phyloP scores from a whole-genome alignment of 495 filamentous ascomycete genomes.

The Chlorociboria aeruginascens region DNA sequence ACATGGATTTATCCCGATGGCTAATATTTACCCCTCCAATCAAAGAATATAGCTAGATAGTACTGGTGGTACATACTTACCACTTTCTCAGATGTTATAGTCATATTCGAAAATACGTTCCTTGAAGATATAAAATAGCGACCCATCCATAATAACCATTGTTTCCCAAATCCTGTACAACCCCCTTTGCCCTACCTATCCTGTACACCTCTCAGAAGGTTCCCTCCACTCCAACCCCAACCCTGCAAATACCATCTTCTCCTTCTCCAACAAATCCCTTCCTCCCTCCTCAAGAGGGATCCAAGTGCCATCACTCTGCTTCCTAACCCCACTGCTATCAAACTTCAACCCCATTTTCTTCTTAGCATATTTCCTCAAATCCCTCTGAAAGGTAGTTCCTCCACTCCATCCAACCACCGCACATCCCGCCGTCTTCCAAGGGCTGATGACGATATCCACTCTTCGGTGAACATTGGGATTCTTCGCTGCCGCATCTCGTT shows the following conservation, averaged over 20 bases:
- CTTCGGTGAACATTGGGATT: slow-evolving; percentile 71
- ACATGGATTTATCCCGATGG: too few relatives aligned
- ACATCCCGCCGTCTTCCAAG: slow-evolving; percentile 80
- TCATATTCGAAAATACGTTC: too few relatives aligned
- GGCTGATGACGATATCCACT: slow-evolving; percentile 88
- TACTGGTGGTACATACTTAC: too few relatives aligned
- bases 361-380: slow-evolving; percentile 72
- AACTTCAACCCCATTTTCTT: slow-evolving; percentile 67
- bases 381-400: slow-evolving; percentile 80
- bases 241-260: slow-evolving; percentile 69
- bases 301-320: slow-evolving; percentile 47
- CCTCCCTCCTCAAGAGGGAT: slow-evolving; percentile 46
- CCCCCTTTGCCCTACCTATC: slow-evolving; percentile 11
- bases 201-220: slow-evolving; percentile 67
- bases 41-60: too few relatives aligned
- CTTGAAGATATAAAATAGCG: too few relatives aligned
- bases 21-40: too few relatives aligned
- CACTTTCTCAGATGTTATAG: too few relatives aligned
- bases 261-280: slow-evolving; percentile 30
- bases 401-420: slow-evolving; percentile 83
- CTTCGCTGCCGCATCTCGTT: slow-evolving; percentile 25
- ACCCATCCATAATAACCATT: too few relatives aligned
- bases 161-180: not conserved
- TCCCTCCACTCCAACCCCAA: slow-evolving; percentile 62
- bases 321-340: slow-evolving; percentile 76